These are phyloP conservation scores for Spathaspora sp. DNA, from an alignment of 805 yeast genomes.

Conservation along the genomic window DNA sequence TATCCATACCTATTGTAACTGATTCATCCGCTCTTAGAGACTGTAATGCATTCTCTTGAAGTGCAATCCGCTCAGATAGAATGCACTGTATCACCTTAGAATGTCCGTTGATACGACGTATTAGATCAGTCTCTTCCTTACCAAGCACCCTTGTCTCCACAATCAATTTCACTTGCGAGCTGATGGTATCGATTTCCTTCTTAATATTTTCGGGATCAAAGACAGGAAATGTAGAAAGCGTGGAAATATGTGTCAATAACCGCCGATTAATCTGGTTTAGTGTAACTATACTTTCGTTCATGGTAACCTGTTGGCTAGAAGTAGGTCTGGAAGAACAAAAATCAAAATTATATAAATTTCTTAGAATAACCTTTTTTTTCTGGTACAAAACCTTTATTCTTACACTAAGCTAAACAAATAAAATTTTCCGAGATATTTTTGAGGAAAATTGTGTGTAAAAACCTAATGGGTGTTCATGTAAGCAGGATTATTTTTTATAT, in stretches of 20 bases:
- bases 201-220: not conserved
- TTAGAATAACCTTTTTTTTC: too few species aligned
- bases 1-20: not conserved
- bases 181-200: not conserved
- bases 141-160: not conserved
- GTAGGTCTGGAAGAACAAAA: not conserved
- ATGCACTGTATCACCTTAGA: not conserved
- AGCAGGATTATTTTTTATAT: too few species aligned
- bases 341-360: not conserved
- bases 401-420: too few species aligned
- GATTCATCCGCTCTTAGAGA: not conserved
- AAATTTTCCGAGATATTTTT: too few species aligned
- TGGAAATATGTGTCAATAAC: not conserved
- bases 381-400: too few species aligned
- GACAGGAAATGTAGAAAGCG: conserved; percentile 1
- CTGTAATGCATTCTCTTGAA: not conserved
- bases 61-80: not conserved
- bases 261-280: not conserved
- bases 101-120: not conserved
- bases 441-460: too few species aligned
- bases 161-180: not conserved
- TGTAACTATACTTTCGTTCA: not conserved
- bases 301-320: not conserved
- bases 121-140: not conserved
- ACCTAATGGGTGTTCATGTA: too few species aligned